These are phyloP conservation scores for Aspergillus indologenus DNA, from an alignment of 495 filamentous ascomycete species.

Conservation along the genomic window DNA sequence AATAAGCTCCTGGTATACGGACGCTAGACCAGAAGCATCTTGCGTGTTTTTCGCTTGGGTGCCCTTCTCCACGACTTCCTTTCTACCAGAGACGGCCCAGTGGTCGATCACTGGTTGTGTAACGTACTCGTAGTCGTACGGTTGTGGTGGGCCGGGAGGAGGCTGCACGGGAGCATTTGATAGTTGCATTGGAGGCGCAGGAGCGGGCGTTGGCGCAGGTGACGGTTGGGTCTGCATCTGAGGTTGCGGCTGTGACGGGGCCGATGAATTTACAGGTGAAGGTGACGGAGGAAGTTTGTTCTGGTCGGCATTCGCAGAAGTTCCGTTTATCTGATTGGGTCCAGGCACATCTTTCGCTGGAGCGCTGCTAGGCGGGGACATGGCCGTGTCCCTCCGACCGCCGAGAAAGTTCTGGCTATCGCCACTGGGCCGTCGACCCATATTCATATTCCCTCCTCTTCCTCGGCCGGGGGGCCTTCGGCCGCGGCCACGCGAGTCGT, in stretches of 20 bases:
- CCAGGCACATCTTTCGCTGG: slow-evolving; percentile 29
- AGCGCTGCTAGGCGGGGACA: slow-evolving; percentile 37
- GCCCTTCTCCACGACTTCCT: slow-evolving; percentile 45
- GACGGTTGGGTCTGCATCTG: slow-evolving; percentile 22
- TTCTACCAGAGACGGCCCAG: slow-evolving; percentile 51
- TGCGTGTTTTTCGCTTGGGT: slow-evolving; percentile 56
- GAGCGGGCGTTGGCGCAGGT: slow-evolving; percentile 16
- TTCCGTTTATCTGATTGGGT: slow-evolving; percentile 25
- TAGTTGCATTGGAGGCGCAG: slow-evolving; percentile 17
- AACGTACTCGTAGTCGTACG: slow-evolving; percentile 57
- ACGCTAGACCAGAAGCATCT: slow-evolving; percentile 62
- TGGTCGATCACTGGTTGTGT: slow-evolving; percentile 45
- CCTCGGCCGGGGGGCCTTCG: slow-evolving; percentile 45
- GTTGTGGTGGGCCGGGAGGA: slow-evolving; percentile 24
- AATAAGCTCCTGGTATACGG: slow-evolving; percentile 82
- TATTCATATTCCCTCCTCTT: slow-evolving; percentile 31
- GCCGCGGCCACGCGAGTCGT: slow-evolving; percentile 43
- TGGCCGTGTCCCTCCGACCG: slow-evolving; percentile 34
- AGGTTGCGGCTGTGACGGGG: slow-evolving; percentile 17
- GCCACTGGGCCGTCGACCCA: slow-evolving; percentile 29
- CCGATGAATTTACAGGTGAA: slow-evolving; percentile 21
- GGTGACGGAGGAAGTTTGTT: slow-evolving; percentile 26
- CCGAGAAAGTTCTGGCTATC: slow-evolving; percentile 33
- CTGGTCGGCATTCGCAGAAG: slow-evolving; percentile 12
- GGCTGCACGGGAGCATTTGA: slow-evolving; percentile 18